phyloP scores from a whole-genome alignment of 139 green algal genomes.

The Chlorella sorokiniana region DNA sequence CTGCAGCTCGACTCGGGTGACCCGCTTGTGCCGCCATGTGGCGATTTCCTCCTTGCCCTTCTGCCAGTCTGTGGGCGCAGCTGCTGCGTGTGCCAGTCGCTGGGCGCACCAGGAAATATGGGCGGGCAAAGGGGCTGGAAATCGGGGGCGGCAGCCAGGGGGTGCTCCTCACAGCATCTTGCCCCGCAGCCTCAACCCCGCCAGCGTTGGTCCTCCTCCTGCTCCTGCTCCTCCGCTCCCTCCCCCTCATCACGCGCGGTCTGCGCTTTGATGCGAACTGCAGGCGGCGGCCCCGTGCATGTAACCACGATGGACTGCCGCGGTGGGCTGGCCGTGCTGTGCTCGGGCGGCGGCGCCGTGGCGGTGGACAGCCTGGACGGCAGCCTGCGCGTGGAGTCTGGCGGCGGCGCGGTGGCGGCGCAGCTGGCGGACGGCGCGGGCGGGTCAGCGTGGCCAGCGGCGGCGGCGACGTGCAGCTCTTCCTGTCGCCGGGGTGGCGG shows the following conservation, averaged over 20 bases:
- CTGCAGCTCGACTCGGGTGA: background rate
- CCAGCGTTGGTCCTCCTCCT: too few relatives aligned
- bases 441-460: slow-evolving; percentile 2
- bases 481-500: background rate
- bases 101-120: too few relatives aligned
- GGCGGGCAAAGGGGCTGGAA: background rate
- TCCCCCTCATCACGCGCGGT: background rate
- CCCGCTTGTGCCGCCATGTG: too few relatives aligned
- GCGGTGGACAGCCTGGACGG: slow-evolving; percentile 17
- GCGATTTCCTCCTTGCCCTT: too few relatives aligned
- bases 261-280: background rate
- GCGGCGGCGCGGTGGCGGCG: slow-evolving; percentile 1
- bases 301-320: slow-evolving; percentile 22
- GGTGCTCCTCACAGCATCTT: background rate
- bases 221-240: background rate
- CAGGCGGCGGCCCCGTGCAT: slow-evolving; percentile 13
- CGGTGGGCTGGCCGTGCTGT: background rate
- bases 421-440: slow-evolving; percentile 20
- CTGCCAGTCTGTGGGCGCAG: too few relatives aligned
- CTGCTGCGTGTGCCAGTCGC: too few relatives aligned
- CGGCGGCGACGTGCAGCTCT: slow-evolving; percentile 22
- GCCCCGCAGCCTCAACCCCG: background rate
- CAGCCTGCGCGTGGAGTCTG: background rate
- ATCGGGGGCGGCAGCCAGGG: background rate
- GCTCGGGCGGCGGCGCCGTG: background rate